These are phyloP conservation scores for Collariella sp. DNA, from an alignment of 495 filamentous ascomycete genomes.

Conservation along the genomic window DNA sequence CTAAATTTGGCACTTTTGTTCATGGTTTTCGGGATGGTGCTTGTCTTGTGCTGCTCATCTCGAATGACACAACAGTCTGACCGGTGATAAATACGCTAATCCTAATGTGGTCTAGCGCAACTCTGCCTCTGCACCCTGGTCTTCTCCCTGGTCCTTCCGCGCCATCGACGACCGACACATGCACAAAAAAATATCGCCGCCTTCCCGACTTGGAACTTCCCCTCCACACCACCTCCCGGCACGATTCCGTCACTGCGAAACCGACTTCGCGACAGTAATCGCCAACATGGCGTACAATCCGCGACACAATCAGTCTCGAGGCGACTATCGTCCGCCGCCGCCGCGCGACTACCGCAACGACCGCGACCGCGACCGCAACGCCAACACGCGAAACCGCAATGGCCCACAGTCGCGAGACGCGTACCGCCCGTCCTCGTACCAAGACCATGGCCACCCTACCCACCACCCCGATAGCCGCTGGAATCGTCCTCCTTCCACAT, in stretches of 20 bases:
- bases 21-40: too few species aligned
- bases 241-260: neutral
- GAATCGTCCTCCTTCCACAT: neutral
- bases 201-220: neutral
- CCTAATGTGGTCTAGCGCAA: too few species aligned
- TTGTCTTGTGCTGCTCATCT: too few species aligned
- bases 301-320: constrained; percentile 1
- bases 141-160: too few species aligned
- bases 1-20: neutral
- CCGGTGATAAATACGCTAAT: too few species aligned
- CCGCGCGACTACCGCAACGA: constrained; percentile 13
- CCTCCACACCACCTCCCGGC: neutral
- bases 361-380: constrained; percentile 4
- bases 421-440: constrained; percentile 12
- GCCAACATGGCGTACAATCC: constrained; percentile 9
- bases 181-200: neutral
- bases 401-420: constrained; percentile 1
- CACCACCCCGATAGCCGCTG: neutral
- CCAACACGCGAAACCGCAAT: constrained; percentile 4
- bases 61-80: neutral
- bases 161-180: neutral
- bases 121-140: too few species aligned
- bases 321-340: neutral
- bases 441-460: constrained; percentile 1
- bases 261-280: neutral